Evolutionary conservation across 2,329 filamentous ascomycete genomes (phyloP).

Genomic region (Aotearoamyces nothofagi): DNA sequence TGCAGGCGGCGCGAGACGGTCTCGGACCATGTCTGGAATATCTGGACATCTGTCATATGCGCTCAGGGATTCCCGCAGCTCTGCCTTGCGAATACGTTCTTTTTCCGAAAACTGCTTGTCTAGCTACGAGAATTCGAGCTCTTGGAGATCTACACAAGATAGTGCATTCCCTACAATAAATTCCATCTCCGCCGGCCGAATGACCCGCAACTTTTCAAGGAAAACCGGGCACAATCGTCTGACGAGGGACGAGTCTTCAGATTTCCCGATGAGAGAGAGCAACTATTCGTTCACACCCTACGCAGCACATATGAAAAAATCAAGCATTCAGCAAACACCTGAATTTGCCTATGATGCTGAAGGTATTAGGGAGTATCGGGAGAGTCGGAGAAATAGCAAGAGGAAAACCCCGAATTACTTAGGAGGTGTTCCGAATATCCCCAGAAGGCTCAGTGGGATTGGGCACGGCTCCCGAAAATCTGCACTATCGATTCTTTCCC

Average conservation of each 20-base stretch:
- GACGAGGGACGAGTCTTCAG: conserved; percentile 7
- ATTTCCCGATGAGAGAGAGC: conserved; percentile 7
- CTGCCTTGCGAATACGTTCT: conserved; percentile 7
- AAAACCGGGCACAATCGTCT: neutral
- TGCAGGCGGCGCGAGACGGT: conserved; percentile 5
- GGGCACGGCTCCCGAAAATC: conserved; percentile 11
- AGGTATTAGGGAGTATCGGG: neutral
- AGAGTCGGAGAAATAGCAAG: neutral
- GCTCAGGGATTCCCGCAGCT: conserved; percentile 5
- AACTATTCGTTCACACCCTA: conserved; percentile 12
- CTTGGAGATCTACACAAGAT: conserved; percentile 14
- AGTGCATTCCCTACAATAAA: conserved; percentile 8
- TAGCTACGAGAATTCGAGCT: conserved; percentile 6
- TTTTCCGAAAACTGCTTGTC: conserved; percentile 14
- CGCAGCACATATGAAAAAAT: conserved; percentile 7
- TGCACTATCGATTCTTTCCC: conserved; percentile 7
- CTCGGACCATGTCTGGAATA: conserved; percentile 7
- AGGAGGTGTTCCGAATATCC: conserved; percentile 5
- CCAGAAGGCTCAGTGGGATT: conserved; percentile 8
- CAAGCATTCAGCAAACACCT: conserved; percentile 4
- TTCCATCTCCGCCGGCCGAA: conserved; percentile 8
- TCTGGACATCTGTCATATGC: conserved; percentile 6
- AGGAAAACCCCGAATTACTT: conserved; percentile 8
- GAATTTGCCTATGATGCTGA: conserved; percentile 2
- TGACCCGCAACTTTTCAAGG: conserved; percentile 14